Evolutionary conservation across 805 yeast genomes (phyloP).

Genomic region (Priceomyces carsonii): DNA sequence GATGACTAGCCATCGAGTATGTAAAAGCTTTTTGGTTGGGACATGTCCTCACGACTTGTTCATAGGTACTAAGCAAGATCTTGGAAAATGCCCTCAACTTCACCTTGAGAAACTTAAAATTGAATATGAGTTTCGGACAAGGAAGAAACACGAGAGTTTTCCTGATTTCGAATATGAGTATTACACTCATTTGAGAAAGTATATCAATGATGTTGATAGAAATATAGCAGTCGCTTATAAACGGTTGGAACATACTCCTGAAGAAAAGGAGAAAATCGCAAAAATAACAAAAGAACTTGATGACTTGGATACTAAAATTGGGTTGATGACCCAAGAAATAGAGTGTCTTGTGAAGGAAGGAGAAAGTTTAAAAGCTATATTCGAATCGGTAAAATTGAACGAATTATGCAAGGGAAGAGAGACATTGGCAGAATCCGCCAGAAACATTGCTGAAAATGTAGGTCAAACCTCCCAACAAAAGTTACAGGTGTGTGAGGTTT

Average conservation of each 20-base stretch:
- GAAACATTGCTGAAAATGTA: constrained; percentile 64
- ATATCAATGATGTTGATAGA: constrained; percentile 65
- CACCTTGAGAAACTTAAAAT: constrained; percentile 76
- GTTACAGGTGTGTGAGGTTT: constrained; percentile 83
- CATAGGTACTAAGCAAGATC: constrained; percentile 75
- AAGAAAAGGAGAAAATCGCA: constrained; percentile 63
- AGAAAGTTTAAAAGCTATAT: constrained; percentile 52
- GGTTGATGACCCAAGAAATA: constrained; percentile 67
- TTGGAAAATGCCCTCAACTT: constrained; percentile 75
- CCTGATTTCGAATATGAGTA: constrained; percentile 54
- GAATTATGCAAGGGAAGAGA: constrained; percentile 50
- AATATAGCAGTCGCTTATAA: constrained; percentile 63
- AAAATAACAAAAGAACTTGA: constrained; percentile 59
- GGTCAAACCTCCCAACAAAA: constrained; percentile 90
- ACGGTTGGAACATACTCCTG: constrained; percentile 70
- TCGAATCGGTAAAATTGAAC: constrained; percentile 49
- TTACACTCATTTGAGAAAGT: constrained; percentile 49
- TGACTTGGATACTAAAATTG: constrained; percentile 59
- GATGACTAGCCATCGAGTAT: constrained; percentile 52
- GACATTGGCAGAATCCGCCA: constrained; percentile 53
- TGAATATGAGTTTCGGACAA: constrained; percentile 58
- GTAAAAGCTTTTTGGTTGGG: constrained; percentile 83
- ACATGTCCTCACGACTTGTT: constrained; percentile 85
- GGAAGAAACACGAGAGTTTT: constrained; percentile 43
- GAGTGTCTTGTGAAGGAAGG: constrained; percentile 49